Conservation (phyloP, 208 protist genomes). For the Wallacemonas sp. region DNA sequence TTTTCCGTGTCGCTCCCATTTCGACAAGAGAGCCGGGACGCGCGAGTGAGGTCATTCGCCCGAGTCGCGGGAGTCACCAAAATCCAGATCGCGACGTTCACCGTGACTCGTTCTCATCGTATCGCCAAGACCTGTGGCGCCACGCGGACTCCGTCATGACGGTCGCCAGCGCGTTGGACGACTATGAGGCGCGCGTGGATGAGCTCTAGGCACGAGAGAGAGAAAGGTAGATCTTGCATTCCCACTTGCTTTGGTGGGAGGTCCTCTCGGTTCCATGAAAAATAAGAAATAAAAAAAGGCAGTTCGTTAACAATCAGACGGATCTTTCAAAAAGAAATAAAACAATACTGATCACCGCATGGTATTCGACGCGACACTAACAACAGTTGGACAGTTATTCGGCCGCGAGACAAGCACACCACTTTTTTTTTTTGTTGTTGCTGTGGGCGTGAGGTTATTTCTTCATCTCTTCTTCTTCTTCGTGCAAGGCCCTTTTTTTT, state of each 20-base stretch:
- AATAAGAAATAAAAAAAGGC: too few relatives aligned
- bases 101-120: constrained; percentile 27
- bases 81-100: constrained; percentile 23
- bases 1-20: not conserved
- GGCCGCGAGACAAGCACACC: too few relatives aligned
- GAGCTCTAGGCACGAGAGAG: not conserved
- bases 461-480: not conserved
- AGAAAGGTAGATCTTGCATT: not conserved
- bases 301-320: too few relatives aligned
- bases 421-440: constrained; percentile 18
- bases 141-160: constrained; percentile 47
- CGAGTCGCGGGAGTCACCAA: constrained; percentile 6
- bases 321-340: too few relatives aligned
- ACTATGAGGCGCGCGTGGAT: not conserved
- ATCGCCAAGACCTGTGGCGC: constrained; percentile 51
- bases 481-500: not conserved
- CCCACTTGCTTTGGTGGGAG: not conserved
- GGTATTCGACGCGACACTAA: not conserved
- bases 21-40: constrained; percentile 16
- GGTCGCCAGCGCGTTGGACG: not conserved
- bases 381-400: not conserved
- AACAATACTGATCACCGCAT: too few relatives aligned
- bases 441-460: too few relatives aligned
- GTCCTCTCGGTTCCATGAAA: too few relatives aligned
- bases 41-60: constrained; percentile 16